Conservation (phyloP, 257 asterid genomes). For the Avicennia marina region DNA sequence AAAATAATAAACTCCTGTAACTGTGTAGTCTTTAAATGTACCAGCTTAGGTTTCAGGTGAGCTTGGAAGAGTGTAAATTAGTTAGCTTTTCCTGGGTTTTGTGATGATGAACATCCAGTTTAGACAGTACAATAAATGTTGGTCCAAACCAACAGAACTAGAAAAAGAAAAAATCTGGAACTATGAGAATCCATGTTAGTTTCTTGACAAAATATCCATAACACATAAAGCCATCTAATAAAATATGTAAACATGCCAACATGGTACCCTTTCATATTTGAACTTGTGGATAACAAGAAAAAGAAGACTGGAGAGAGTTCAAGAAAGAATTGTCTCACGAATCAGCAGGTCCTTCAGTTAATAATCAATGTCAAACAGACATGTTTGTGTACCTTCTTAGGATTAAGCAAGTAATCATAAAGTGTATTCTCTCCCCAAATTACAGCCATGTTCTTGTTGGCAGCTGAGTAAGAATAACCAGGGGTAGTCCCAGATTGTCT, state of each 20-base stretch:
- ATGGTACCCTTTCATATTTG: not conserved
- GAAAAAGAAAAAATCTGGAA: not conserved
- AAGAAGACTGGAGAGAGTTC: not conserved
- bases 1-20: too few relatives aligned
- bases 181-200: not conserved
- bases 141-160: not conserved
- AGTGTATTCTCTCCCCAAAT: constrained; percentile 62
- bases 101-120: not conserved
- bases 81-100: not conserved
- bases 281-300: not conserved
- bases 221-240: not conserved
- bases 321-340: not conserved
- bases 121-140: not conserved
- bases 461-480: constrained; percentile 72
- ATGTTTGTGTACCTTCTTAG: constrained; percentile 46
- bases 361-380: not conserved
- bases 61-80: not conserved
- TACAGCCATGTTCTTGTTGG: constrained; percentile 78
- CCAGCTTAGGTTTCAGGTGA: too few relatives aligned
- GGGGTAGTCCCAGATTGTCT: constrained; percentile 74
- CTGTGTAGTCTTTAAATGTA: too few relatives aligned
- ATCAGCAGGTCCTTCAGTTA: not conserved
- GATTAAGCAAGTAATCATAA: constrained; percentile 70
- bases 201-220: not conserved
- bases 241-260: not conserved